Base-by-base conservation (phyloP, 1,139 yeast genomes). In the Saccharomyces pastorianus region DNA sequence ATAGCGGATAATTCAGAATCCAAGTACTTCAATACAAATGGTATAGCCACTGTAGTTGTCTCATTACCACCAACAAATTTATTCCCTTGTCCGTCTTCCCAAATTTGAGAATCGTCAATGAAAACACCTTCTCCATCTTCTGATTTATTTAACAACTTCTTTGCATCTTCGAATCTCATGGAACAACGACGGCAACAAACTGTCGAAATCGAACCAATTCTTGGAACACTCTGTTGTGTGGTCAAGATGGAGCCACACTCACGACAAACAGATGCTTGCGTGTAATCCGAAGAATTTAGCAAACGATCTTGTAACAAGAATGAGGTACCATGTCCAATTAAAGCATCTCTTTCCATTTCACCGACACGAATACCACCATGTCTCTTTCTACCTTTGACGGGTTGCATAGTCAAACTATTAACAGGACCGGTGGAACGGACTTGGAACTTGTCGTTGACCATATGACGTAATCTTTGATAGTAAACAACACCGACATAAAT, bases 301-400 rank as follows among this genome's bases (percentile, higher is more conserved):
- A 93, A 78, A 74, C 99, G 85, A 71, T 93, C 99, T 72, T 93
- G 99, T 63, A 93, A 77, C 67, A 93, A 76, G 82, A 82, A 93
- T 1, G 99, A 90, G n/a, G 99, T 86, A 74, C 99, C 99, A 70
- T 95, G 99, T 58, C 99, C 99, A 70, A 93, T 90, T 65, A 93
- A 78, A 2, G 99, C 99, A 78, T 93, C 99, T 76, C 99, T 88
- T 76, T 93, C 99, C 99, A 93, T 93, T 73, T 93, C 99, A 71
- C 99, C 99, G 46, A 93, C 96, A 80, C 99, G 96, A 64, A 93
- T 93, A 85, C 99, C 99, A 75, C 99, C 99, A 62, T 87, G 84
- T 76, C 99, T 84, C 84, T 93, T 95, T 76, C 99, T 86, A 67
- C 99, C 99, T 77, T 95, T 93, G 57, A 93, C 99, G 49, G 99